Evolutionary conservation across 805 yeast genomes (phyloP).

Genomic region (Spencermartinsiella europaea): DNA sequence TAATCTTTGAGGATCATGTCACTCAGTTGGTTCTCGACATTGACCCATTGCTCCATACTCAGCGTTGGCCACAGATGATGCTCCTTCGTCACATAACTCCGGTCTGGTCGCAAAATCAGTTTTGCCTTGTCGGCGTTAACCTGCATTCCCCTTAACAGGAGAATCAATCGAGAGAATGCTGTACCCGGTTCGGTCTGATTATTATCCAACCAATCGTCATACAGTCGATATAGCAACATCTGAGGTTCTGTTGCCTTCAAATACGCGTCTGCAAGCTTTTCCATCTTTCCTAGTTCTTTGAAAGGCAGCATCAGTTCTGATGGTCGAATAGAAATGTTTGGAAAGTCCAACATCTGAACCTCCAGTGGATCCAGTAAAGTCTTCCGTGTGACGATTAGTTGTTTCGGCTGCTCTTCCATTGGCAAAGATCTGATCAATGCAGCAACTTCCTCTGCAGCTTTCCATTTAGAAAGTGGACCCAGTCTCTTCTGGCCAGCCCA

Average conservation of each 20-base stretch:
- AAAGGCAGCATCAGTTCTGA: constrained; percentile 89
- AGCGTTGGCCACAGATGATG: constrained; percentile 95
- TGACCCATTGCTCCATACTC: constrained; percentile 84
- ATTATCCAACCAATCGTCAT: constrained; percentile 80
- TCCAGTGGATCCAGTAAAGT: constrained; percentile 93
- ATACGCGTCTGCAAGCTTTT: constrained; percentile 71
- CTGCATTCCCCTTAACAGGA: constrained; percentile 76
- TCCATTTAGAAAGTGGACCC: constrained; percentile 94
- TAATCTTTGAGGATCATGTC: constrained; percentile 84
- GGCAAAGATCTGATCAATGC: constrained; percentile 86
- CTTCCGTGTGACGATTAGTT: constrained; percentile 81
- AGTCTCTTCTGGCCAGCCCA: constrained; percentile 97
- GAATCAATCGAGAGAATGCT: constrained; percentile 82
- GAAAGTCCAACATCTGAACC: constrained; percentile 95
- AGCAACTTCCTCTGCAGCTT: constrained; percentile 95
- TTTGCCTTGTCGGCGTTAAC: constrained; percentile 74
- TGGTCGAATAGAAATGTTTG: constrained; percentile 82
- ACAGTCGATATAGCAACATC: constrained; percentile 83
- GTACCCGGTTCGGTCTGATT: constrained; percentile 70
- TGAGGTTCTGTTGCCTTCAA: constrained; percentile 87
- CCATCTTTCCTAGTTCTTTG: constrained; percentile 76
- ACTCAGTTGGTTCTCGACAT: constrained; percentile 79
- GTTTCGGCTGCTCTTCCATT: constrained; percentile 90
- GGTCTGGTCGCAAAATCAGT: constrained; percentile 69
- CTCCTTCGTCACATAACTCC: constrained; percentile 58